Conservation (phyloP, 2,329 filamentous ascomycete genomes). For the Xylariaceae sp. region DNA sequence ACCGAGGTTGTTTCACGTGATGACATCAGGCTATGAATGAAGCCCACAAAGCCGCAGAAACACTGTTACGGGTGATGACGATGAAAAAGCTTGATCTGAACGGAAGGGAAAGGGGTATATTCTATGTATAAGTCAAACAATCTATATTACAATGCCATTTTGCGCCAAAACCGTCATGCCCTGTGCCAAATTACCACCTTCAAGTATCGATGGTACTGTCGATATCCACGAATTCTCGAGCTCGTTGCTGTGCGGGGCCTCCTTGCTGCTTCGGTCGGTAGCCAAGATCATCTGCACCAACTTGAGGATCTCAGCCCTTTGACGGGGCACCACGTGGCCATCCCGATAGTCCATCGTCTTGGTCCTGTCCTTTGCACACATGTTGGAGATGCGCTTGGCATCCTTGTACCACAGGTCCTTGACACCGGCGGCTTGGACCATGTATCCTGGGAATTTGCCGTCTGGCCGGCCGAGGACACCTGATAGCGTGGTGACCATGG, state of each 20-base stretch:
- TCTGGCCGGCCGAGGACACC: slow-evolving; percentile 1
- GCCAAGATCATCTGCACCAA: slow-evolving; percentile 1
- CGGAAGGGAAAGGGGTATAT: too few species aligned
- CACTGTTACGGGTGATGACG: too few species aligned
- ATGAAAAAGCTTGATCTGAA: too few species aligned
- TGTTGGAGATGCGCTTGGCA: background rate
- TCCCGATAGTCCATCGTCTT: slow-evolving; percentile 1
- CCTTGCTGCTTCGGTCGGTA: background rate
- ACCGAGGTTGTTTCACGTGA: too few species aligned
- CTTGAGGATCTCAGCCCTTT: background rate
- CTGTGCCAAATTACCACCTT: background rate
- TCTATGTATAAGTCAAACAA: background rate
- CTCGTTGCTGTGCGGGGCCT: background rate
- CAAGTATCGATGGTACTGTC: background rate
- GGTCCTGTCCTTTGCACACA: slow-evolving; percentile 2
- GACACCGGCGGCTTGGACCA: slow-evolving; percentile 1
- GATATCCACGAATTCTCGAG: background rate
- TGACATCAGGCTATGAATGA: too few species aligned
- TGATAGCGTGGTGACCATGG: background rate
- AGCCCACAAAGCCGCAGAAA: too few species aligned
- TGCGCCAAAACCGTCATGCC: background rate
- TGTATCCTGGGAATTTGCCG: slow-evolving; percentile 4
- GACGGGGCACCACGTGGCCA: slow-evolving; percentile 2
- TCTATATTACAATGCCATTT: background rate
- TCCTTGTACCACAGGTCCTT: slow-evolving; percentile 4